phyloP scores from a whole-genome alignment of 768 basidiomycete genomes.

The Tylopilus plumbeoviolaceoides region DNA sequence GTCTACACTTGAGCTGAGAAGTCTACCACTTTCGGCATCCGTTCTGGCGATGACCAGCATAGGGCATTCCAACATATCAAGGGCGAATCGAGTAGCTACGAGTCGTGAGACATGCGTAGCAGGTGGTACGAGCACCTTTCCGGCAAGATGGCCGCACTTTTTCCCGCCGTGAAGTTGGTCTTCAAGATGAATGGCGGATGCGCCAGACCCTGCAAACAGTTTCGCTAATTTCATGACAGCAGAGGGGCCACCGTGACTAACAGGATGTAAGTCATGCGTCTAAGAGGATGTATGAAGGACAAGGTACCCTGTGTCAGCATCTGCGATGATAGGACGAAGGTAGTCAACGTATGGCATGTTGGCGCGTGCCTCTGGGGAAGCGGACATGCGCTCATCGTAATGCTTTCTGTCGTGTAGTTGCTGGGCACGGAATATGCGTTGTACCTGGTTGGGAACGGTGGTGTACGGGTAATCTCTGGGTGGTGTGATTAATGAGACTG shows the following conservation, averaged over 20 bases:
- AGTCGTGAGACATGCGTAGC: slow-evolving; percentile 84
- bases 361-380: slow-evolving; percentile 57
- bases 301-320: slow-evolving; percentile 87
- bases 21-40: slow-evolving; percentile 83
- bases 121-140: slow-evolving; percentile 90
- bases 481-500: not conserved
- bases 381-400: slow-evolving; percentile 77
- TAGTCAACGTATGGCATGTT: slow-evolving; percentile 83
- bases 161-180: slow-evolving; percentile 95
- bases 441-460: slow-evolving; percentile 94
- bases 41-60: slow-evolving; percentile 91
- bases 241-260: slow-evolving; percentile 87
- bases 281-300: not conserved
- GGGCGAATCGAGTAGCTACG: slow-evolving; percentile 82
- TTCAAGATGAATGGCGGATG: slow-evolving; percentile 87
- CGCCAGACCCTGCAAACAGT: slow-evolving; percentile 92
- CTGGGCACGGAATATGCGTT: slow-evolving; percentile 87
- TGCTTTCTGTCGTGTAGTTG: slow-evolving; percentile 91
- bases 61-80: slow-evolving; percentile 84
- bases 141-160: slow-evolving; percentile 90
- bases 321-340: slow-evolving; percentile 88
- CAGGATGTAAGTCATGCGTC: slow-evolving; percentile 6
- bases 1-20: slow-evolving; percentile 83
- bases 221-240: slow-evolving; percentile 94
- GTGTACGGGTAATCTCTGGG: slow-evolving; percentile 91